Percentiles rank a stretch among this genome's conserved stretches.
These are phyloP conservation scores for Fusarium sp. DNA, from an alignment of 2,329 filamentous ascomycete species.

Conservation along the genomic window DNA sequence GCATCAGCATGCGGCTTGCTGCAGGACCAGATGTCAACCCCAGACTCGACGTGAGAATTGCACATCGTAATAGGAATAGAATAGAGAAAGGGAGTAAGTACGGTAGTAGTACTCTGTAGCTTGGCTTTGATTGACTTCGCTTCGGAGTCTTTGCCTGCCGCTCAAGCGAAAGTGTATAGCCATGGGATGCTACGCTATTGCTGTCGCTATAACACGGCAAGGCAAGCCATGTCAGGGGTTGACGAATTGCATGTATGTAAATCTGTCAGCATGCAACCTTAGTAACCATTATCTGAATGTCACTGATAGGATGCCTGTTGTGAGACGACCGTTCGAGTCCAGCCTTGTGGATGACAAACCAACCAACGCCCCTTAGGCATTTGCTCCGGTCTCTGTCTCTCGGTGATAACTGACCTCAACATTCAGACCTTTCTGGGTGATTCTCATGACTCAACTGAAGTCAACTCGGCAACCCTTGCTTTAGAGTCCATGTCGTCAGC, in stretches of 20 bases:
- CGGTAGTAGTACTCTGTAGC: too few relatives aligned
- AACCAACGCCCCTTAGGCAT: neutral
- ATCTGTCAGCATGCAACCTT: constrained; percentile 23
- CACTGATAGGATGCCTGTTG: constrained; percentile 18
- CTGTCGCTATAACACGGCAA: constrained; percentile 16
- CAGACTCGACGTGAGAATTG: constrained; percentile 14
- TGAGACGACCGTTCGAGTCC: constrained; percentile 11
- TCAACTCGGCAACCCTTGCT: neutral
- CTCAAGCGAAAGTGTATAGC: constrained; percentile 11
- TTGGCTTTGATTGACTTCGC: neutral
- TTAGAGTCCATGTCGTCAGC: constrained; percentile 25
- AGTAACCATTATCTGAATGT: constrained; percentile 29
- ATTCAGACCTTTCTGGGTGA: constrained; percentile 21
- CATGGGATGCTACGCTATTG: constrained; percentile 29
- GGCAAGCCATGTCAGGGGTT: constrained; percentile 38
- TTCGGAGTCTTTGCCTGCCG: constrained; percentile 28
- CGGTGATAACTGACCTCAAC: neutral
- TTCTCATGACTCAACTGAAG: constrained; percentile 31
- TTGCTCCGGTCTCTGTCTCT: constrained; percentile 1
- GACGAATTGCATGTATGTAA: neutral
- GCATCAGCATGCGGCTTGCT: constrained; percentile 18
- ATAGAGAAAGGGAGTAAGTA: neutral
- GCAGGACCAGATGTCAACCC: constrained; percentile 15
- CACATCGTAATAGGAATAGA: constrained; percentile 8
- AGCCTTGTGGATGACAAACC: neutral